Base-by-base conservation (phyloP, 331 rosid genomes). In the Malus hybrid region DNA sequence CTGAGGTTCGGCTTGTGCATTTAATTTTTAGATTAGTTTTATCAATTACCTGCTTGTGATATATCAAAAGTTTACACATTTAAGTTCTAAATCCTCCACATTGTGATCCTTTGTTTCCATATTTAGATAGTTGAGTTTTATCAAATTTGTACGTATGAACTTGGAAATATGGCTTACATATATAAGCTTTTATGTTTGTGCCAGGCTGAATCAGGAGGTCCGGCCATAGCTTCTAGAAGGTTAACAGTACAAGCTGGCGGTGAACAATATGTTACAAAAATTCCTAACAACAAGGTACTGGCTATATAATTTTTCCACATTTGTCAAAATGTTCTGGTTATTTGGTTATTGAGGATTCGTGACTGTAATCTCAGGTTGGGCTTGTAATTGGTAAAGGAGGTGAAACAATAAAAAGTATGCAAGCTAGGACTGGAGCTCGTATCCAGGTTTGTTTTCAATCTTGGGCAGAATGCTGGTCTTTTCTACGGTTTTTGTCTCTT, bases 121-220 rank as follows among this genome's bases (percentile, higher is more conserved):
- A 10, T 36, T 34, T 20, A 32, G 36, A 9, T 59, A 8, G 7
- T 44, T 69, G 36, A 15, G 60, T 42, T 44, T 36, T 22, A 9
- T 44, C 4, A 22, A 36, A 39, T 59, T 36, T 55, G 34, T 31
- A 34, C 57, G 2, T 52, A 52, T 52, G 57, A 52, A 15, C 57
- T 52, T 52, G 57, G 57, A 52, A 52, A 52, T 6, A 52, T 52
- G 57, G 57, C 65, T 62, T 54, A 15, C 44, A 32, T 34, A 5
- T 8, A n/a, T 3, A 50, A 3, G 19, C 27, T 46, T 16, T 24
- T 80, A 56, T 81, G 32, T 46, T 84, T 39, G 72, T 56, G 1
- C 84, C 85, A 95, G 99, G 99, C 99, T 82, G 99, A 95, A 83
- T 48, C 98, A 42, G 99, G 99, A 34, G 98, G 93, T 73, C 91